Percentiles rank a stretch among this genome's conserved stretches.
Evolutionary conservation across 192 early-diverging fungal genomes (phyloP).

Genomic region (Chytriomyces confervae): DNA sequence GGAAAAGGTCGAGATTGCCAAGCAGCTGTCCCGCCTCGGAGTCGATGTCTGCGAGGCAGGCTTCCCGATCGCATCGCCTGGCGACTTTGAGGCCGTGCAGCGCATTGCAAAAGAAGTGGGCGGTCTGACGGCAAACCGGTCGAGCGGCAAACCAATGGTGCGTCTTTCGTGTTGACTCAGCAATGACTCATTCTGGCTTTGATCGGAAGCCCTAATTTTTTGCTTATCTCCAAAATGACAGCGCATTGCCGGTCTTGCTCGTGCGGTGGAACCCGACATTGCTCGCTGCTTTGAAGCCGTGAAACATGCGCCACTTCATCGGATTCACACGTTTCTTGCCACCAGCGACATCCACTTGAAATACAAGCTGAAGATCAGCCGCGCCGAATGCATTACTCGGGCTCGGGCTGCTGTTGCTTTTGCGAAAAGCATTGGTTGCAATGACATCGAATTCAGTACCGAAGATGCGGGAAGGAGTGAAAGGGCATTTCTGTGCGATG

Average conservation of each 20-base stretch:
- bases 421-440: slow-evolving; percentile 75
- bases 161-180: slow-evolving; percentile 22
- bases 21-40: slow-evolving; percentile 88
- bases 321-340: slow-evolving; percentile 95
- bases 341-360: slow-evolving; percentile 96
- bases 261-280: slow-evolving; percentile 85
- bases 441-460: slow-evolving; percentile 92
- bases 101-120: slow-evolving; percentile 94
- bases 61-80: slow-evolving; percentile 91
- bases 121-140: slow-evolving; percentile 78
- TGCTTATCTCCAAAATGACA: slow-evolving; percentile 32
- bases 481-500: slow-evolving; percentile 83
- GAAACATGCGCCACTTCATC: slow-evolving; percentile 78
- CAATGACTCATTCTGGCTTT: not conserved
- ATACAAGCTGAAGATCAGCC: slow-evolving; percentile 89
- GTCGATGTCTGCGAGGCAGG: slow-evolving; percentile 97
- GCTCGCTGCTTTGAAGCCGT: slow-evolving; percentile 89
- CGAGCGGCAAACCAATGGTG: slow-evolving; percentile 81
- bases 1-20: slow-evolving; percentile 96
- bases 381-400: slow-evolving; percentile 83
- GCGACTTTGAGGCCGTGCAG: slow-evolving; percentile 95
- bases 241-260: slow-evolving; percentile 87
- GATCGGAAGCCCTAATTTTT: not conserved
- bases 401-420: slow-evolving; percentile 81
- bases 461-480: slow-evolving; percentile 95